phyloP scores from a whole-genome alignment of 768 basidiomycete genomes.

The Mycena rebaudengoi region DNA sequence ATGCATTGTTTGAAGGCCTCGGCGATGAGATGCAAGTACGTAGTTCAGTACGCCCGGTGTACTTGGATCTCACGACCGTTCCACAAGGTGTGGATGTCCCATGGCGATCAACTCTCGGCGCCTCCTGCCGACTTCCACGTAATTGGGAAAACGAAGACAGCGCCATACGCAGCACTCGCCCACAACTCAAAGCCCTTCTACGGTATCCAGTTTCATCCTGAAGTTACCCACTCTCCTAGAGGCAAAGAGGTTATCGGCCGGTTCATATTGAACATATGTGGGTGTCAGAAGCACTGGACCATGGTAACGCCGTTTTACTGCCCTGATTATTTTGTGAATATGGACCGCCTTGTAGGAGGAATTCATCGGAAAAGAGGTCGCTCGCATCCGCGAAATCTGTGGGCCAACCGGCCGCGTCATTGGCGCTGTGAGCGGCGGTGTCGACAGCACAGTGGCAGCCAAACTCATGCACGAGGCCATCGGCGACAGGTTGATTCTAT shows the following conservation, averaged over 20 bases:
- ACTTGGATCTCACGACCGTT: slow-evolving; percentile 1
- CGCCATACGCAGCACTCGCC: slow-evolving; percentile 93
- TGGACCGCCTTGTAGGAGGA: slow-evolving; percentile 69
- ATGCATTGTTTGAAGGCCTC: slow-evolving; percentile 85
- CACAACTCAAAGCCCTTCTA: slow-evolving; percentile 91
- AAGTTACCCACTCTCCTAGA: slow-evolving; percentile 92
- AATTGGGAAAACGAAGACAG: slow-evolving; percentile 86
- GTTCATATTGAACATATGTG: slow-evolving; percentile 87
- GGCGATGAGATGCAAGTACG: slow-evolving; percentile 90
- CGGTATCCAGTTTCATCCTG: slow-evolving; percentile 98
- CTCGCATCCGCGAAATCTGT: slow-evolving; percentile 92
- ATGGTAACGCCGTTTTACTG: slow-evolving; percentile 72
- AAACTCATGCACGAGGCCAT: slow-evolving; percentile 99
- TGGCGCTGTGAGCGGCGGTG: slow-evolving; percentile 96
- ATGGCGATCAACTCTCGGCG: slow-evolving; percentile 90
- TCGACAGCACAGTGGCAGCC: slow-evolving; percentile 97
- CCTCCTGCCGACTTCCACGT: slow-evolving; percentile 86
- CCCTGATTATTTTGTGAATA: slow-evolving; percentile 6
- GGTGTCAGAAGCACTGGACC: slow-evolving; percentile 86
- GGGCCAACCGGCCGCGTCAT: slow-evolving; percentile 96
- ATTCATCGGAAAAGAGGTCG: slow-evolving; percentile 97
- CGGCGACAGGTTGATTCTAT: slow-evolving; percentile 79
- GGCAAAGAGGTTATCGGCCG: slow-evolving; percentile 90
- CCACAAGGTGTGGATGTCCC: slow-evolving; percentile 98
- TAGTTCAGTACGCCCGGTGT: background rate